These are phyloP conservation scores for Psidium guajava DNA, from an alignment of 345 rosid genomes.

Conservation along the genomic window DNA sequence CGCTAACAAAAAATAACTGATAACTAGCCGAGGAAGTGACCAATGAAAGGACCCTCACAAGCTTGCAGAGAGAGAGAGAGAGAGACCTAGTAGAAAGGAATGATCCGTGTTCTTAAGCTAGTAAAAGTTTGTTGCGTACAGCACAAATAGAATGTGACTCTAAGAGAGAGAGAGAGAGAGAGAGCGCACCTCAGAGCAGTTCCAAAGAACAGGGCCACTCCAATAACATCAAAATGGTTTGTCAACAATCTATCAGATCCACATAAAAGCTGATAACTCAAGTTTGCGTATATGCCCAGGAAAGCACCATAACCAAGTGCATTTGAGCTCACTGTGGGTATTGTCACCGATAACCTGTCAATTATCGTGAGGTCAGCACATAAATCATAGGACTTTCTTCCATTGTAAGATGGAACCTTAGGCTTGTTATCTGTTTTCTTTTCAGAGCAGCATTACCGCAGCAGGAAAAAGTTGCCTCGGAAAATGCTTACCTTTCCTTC, in stretches of 20 bases:
- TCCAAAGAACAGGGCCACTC: slow-evolving; percentile 78
- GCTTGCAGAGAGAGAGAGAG: not conserved
- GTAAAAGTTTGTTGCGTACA: not conserved
- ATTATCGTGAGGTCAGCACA: not conserved
- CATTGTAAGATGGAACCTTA: not conserved
- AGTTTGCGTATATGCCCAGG: slow-evolving; percentile 75
- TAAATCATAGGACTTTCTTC: not conserved
- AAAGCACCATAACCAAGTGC: slow-evolving; percentile 88
- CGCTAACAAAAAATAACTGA: not conserved
- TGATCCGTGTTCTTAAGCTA: not conserved
- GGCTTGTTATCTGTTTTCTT: not conserved
- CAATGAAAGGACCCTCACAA: not conserved
- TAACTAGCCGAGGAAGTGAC: not conserved
- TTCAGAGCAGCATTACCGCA: not conserved
- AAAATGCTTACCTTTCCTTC: slow-evolving; percentile 50
- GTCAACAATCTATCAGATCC: slow-evolving; percentile 67
- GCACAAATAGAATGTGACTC: not conserved
- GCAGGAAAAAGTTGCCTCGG: not conserved
- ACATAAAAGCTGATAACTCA: slow-evolving; percentile 72
- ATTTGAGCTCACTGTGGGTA: slow-evolving; percentile 55
- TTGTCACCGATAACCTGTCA: slow-evolving; percentile 66
- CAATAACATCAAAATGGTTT: slow-evolving; percentile 88
- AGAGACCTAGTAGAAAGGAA: not conserved
- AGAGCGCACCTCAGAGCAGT: slow-evolving; percentile 66
- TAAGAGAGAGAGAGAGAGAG: not conserved